phyloP scores from a whole-genome alignment of 352 stramenopile species.

The Globisporangium paroecandrum region DNA sequence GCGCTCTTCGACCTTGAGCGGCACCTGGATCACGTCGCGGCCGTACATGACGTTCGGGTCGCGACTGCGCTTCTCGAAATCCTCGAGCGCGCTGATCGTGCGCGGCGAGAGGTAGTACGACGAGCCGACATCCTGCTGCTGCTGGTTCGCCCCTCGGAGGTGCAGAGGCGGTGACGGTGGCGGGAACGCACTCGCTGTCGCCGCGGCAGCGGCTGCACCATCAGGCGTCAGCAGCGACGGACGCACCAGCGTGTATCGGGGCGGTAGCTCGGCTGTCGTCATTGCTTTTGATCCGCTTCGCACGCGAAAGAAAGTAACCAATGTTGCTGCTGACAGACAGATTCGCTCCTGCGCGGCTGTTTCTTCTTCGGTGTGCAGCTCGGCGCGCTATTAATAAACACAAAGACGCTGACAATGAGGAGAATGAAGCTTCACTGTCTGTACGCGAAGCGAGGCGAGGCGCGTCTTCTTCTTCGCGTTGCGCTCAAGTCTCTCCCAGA shows the following conservation, averaged over 20 bases:
- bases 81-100: slow-evolving; percentile 27
- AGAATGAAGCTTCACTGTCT: not conserved
- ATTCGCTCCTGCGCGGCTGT: not conserved
- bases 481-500: not conserved
- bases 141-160: slow-evolving; percentile 7
- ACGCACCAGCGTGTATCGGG: slow-evolving; percentile 16
- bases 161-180: slow-evolving; percentile 21
- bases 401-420: not conserved
- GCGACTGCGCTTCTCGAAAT: slow-evolving; percentile 19
- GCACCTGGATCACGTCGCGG: slow-evolving; percentile 74
- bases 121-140: slow-evolving; percentile 5
- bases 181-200: slow-evolving; percentile 20
- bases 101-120: slow-evolving; percentile 26
- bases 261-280: slow-evolving; percentile 14
- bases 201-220: slow-evolving; percentile 1
- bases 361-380: not conserved
- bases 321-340: not conserved
- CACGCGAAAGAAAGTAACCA: not conserved
- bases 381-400: not conserved
- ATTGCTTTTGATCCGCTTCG: not conserved
- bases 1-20: slow-evolving; percentile 38
- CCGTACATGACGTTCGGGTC: slow-evolving; percentile 55
- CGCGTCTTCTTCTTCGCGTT: not conserved
- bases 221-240: slow-evolving; percentile 16
- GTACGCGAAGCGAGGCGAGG: not conserved